phyloP scores from a whole-genome alignment of 805 yeast species.

The Barnettozyma botsteinii region DNA sequence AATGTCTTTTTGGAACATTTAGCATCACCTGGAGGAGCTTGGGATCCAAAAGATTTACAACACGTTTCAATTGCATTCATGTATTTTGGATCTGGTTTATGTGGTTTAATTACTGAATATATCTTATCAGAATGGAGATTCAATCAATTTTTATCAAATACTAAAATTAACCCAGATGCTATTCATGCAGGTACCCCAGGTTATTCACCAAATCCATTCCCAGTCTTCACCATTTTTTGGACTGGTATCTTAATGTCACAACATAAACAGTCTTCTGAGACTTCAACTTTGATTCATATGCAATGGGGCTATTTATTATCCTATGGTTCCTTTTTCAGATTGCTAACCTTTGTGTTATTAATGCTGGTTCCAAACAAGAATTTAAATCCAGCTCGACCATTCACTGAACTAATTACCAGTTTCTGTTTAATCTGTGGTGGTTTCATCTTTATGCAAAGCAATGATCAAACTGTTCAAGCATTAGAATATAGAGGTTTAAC shows the following conservation, averaged over 20 bases:
- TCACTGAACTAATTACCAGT: conserved; percentile 76
- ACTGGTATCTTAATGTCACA: conserved; percentile 94
- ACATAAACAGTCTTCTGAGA: conserved; percentile 77
- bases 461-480: conserved; percentile 78
- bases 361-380: conserved; percentile 38
- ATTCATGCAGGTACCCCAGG: conserved; percentile 54
- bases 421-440: conserved; percentile 88
- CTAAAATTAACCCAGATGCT: conserved; percentile 24
- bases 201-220: conserved; percentile 90
- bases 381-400: conserved; percentile 58
- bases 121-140: conserved; percentile 57
- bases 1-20: conserved; percentile 89
- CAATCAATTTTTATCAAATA: conserved; percentile 32
- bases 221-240: conserved; percentile 90
- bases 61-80: conserved; percentile 88
- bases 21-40: conserved; percentile 68
- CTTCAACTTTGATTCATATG: conserved; percentile 74
- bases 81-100: conserved; percentile 86
- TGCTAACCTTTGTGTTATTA: conserved; percentile 54
- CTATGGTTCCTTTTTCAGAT: conserved; percentile 75
- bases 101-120: conserved; percentile 82
- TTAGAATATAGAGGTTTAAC: conserved; percentile 79
- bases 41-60: conserved; percentile 88
- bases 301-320: conserved; percentile 91
- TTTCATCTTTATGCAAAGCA: conserved; percentile 83